Base-by-base conservation (phyloP, 139 green algal genomes). In the Limnomonas spitsbergensis region DNA sequence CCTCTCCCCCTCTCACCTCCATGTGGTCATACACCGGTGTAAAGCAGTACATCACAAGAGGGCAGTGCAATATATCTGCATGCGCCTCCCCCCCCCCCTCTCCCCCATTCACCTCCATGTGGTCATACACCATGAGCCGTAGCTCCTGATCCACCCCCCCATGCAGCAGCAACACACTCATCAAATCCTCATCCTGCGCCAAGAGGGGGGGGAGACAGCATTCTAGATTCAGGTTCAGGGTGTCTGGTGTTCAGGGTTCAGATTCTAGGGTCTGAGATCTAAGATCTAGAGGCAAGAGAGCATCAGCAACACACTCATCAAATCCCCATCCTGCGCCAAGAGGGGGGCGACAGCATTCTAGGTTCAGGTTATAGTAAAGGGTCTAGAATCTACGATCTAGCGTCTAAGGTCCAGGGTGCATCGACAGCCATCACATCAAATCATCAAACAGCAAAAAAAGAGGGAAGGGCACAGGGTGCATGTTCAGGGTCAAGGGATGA, bases 131-230 rank as follows among this genome's bases (percentile, higher is more conserved):
- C 47, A 61, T 61, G 47, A 61, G 47, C 47, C 20, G 14, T 61
- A 29, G 47, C 47, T 61, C 47, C 47, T 29, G 14, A 61, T 61
- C 20, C 14, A 61, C 47, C 14, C 47, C 47, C 20, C 47, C 47
- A 52, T 85, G 86, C 1, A 82, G 68, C 3, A 77, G 78, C 66
- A 83, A 81, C 35, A 90, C 87, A 4, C 85, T 80, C 38, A 91
- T 72, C 36, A 88, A 73, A 61, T 88, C 73, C 26, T 89, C 87
- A 26, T 81, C 75, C 4, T 75, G 53, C n/a, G n/a, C n/a, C n/a
- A n/a, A n/a, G n/a, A n/a, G n/a, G n/a, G n/a, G n/a, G n/a, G n/a
- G n/a, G n/a, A n/a, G n/a, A n/a, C n/a, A n/a, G n/a, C n/a, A n/a
- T n/a, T n/a, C n/a, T n/a, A n/a, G n/a, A n/a, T n/a, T n/a, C n/a